These are phyloP conservation scores for Monascus purpureus DNA, from an alignment of 495 filamentous ascomycete species.

Conservation along the genomic window DNA sequence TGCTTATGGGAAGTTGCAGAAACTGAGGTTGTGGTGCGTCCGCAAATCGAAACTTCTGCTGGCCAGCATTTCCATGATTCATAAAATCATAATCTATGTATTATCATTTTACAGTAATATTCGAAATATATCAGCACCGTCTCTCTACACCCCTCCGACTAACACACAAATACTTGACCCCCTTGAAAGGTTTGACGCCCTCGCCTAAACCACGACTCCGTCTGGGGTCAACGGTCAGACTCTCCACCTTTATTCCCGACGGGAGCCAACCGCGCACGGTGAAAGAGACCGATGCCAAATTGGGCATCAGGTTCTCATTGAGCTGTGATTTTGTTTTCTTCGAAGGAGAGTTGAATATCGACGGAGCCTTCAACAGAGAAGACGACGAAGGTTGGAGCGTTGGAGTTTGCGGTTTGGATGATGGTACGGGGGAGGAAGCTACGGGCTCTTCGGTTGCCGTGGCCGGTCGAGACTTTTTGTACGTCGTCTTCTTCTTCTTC, in stretches of 20 bases:
- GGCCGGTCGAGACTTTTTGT: conserved; percentile 20
- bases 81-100: too few relatives aligned
- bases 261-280: conserved; percentile 88
- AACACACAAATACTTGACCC: conserved; percentile 91
- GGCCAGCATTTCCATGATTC: too few relatives aligned
- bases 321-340: conserved; percentile 41
- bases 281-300: conserved; percentile 75
- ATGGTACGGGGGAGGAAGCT: conserved; percentile 8
- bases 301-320: conserved; percentile 83
- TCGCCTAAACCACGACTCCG: conserved; percentile 79
- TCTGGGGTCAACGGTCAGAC: conserved; percentile 68
- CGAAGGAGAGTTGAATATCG: conserved; percentile 17
- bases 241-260: conserved; percentile 88
- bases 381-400: conserved; percentile 9
- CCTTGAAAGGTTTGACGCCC: conserved; percentile 88
- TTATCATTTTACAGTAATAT: too few relatives aligned
- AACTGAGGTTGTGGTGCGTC: too few relatives aligned
- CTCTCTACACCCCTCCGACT: conserved; percentile 73
- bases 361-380: conserved; percentile 5
- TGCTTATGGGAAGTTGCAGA: too few relatives aligned
- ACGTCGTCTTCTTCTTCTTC: conserved; percentile 24
- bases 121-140: conserved; percentile 23
- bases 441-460: conserved; percentile 15
- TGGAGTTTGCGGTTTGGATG: conserved; percentile 17
- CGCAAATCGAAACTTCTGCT: too few relatives aligned